A percentile compares a stretch with the other conserved stretches of the same genome.
Evolutionary conservation across 768 basidiomycete species (phyloP).

Genomic region (Tylopilus intermedius): DNA sequence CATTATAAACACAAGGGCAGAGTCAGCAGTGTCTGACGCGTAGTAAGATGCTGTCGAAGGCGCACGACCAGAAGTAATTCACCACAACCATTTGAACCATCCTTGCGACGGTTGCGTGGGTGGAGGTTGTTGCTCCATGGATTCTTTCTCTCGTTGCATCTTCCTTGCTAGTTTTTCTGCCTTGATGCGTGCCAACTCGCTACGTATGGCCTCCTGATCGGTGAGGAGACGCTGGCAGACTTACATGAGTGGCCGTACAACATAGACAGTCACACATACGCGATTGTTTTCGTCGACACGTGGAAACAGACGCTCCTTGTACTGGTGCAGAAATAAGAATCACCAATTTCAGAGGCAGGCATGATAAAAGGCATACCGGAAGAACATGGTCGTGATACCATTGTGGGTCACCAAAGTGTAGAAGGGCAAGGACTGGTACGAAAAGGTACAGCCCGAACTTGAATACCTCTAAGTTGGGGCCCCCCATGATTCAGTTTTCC

Average conservation of each 20-base stretch:
- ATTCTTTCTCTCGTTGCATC: constrained; percentile 41
- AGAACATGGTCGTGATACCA: constrained; percentile 80
- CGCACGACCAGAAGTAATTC: not conserved
- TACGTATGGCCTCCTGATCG: constrained; percentile 59
- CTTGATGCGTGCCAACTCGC: constrained; percentile 69
- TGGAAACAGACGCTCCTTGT: constrained; percentile 69
- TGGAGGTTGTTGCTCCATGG: constrained; percentile 15
- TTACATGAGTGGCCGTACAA: constrained; percentile 6
- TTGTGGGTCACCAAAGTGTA: constrained; percentile 83
- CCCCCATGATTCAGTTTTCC: constrained; percentile 51
- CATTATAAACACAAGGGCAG: constrained; percentile 15
- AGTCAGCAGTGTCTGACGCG: not conserved
- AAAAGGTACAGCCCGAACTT: constrained; percentile 86
- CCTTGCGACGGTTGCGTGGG: constrained; percentile 19
- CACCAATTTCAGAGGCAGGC: not conserved
- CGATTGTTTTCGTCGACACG: constrained; percentile 50
- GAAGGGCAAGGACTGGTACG: constrained; percentile 71
- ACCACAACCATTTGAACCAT: constrained; percentile 28
- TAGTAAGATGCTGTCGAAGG: not conserved
- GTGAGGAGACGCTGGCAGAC: constrained; percentile 52
- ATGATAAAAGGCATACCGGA: constrained; percentile 46
- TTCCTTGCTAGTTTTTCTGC: constrained; percentile 48
- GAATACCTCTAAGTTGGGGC: constrained; percentile 84
- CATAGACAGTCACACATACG: constrained; percentile 30
- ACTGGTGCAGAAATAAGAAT: constrained; percentile 39